Conservation (phyloP, 345 rosid species). For the Lagerstroemia speciosa region DNA sequence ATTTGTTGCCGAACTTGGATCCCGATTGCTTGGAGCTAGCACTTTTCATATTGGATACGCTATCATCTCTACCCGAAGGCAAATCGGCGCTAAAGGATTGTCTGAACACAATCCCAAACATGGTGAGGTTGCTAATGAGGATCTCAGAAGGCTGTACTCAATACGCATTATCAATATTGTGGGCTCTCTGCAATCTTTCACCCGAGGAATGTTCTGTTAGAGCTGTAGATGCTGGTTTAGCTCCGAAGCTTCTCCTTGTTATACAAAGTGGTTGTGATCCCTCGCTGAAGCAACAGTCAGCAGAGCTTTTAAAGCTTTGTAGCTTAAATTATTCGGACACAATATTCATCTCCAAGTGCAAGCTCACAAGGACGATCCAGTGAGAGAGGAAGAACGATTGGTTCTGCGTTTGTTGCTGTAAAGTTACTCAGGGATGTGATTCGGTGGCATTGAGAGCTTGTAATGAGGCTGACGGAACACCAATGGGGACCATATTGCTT, state of each 20-base stretch:
- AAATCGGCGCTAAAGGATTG: conserved; percentile 17
- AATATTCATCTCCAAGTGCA: conserved; percentile 16
- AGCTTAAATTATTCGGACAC: conserved; percentile 14
- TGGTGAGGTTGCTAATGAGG: conserved; percentile 21
- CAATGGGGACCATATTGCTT: background rate
- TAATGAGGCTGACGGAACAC: background rate
- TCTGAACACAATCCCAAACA: conserved; percentile 9
- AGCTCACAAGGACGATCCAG: conserved; percentile 21
- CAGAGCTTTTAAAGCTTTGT: conserved; percentile 19
- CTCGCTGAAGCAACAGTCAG: conserved; percentile 11
- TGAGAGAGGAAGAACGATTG: background rate
- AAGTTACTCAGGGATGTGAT: background rate
- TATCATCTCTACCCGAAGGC: conserved; percentile 14
- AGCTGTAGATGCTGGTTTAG: conserved; percentile 13
- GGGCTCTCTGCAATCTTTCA: conserved; percentile 16
- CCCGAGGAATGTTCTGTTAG: conserved; percentile 10
- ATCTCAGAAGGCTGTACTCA: conserved; percentile 17
- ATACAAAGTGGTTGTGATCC: conserved; percentile 17
- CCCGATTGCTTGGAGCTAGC: conserved; percentile 19
- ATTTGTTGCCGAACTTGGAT: conserved; percentile 13
- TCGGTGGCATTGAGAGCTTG: background rate
- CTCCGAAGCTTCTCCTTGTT: conserved; percentile 20
- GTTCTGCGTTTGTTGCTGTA: background rate
- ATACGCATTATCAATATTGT: conserved; percentile 13
- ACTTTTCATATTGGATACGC: conserved; percentile 14